These are phyloP conservation scores for Fistulifera solaris DNA, from an alignment of 108 stramenopile species.

Conservation along the genomic window DNA sequence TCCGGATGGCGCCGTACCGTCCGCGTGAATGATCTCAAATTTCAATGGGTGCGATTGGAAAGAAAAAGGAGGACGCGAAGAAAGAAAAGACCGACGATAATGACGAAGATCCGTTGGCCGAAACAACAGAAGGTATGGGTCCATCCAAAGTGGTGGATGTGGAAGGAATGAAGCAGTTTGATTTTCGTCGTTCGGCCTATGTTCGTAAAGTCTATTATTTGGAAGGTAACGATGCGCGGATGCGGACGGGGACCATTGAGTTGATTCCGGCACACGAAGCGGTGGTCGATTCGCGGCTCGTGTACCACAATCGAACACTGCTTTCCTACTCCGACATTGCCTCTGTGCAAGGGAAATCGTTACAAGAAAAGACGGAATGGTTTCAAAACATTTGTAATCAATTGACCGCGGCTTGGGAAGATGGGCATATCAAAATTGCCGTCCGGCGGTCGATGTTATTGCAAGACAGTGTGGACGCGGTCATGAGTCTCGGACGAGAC, in stretches of 20 bases:
- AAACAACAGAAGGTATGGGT: neutral
- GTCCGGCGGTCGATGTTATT: conserved; percentile 70
- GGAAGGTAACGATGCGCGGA: conserved; percentile 76
- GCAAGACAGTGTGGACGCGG: conserved; percentile 73
- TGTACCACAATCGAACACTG: conserved; percentile 32
- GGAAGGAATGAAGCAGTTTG: conserved; percentile 42
- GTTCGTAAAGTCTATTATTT: conserved; percentile 63
- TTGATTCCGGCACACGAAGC: conserved; percentile 70
- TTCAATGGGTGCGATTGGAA: conserved; percentile 81
- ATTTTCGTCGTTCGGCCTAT: conserved; percentile 66
- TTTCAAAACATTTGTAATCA: conserved; percentile 67
- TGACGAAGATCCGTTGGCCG: neutral
- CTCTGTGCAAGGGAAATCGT: conserved; percentile 33
- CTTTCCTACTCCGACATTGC: conserved; percentile 72
- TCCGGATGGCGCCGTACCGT: conserved; percentile 82
- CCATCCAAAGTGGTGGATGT: conserved; percentile 5
- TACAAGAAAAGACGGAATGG: conserved; percentile 78
- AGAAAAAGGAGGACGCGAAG: conserved; percentile 39
- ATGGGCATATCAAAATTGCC: conserved; percentile 77
- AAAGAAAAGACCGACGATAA: neutral
- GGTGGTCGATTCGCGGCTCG: conserved; percentile 49
- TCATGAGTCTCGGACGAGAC: conserved; percentile 73
- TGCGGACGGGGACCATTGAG: conserved; percentile 53
- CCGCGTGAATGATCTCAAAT: conserved; percentile 78
- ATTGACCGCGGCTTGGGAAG: conserved; percentile 64